A percentile compares a stretch with the other conserved stretches of the same genome.
Conservation (phyloP, 352 stramenopile genomes). For the Sclerospora graminicola region DNA sequence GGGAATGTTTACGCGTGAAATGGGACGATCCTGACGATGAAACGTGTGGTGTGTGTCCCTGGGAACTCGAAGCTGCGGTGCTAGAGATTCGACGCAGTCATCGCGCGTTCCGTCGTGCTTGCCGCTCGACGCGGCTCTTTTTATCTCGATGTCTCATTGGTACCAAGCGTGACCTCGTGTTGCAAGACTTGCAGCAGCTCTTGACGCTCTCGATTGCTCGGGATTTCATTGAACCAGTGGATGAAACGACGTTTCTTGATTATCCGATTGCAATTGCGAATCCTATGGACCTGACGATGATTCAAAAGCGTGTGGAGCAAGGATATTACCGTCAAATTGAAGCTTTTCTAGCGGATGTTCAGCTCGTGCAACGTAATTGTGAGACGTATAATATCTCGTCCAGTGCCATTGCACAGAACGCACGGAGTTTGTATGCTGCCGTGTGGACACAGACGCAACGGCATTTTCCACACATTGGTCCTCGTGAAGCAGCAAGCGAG, state of each 20-base stretch:
- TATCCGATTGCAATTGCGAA: conserved; percentile 80
- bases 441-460: conserved; percentile 51
- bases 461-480: conserved; percentile 39
- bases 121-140: conserved; percentile 28
- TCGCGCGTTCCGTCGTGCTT: conserved; percentile 23
- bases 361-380: conserved; percentile 68
- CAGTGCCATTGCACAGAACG: conserved; percentile 75
- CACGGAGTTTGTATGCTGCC: conserved; percentile 49
- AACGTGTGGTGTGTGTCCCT: conserved; percentile 58
- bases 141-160: conserved; percentile 40
- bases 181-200: conserved; percentile 48
- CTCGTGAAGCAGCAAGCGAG: conserved; percentile 13
- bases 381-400: conserved; percentile 80
- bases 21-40: conserved; percentile 69
- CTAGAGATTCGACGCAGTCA: conserved; percentile 30
- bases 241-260: conserved; percentile 57
- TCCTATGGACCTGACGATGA: conserved; percentile 76
- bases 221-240: conserved; percentile 76
- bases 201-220: conserved; percentile 60
- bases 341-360: conserved; percentile 65
- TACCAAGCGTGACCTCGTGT: conserved; percentile 32
- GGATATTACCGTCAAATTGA: conserved; percentile 82
- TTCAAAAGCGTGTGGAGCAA: conserved; percentile 46
- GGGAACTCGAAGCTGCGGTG: conserved; percentile 58
- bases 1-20: conserved; percentile 64